A percentile compares a stretch with the other conserved stretches of the same genome.
Conservation (phyloP, 805 yeast species). For the Pichia pseudocactophila region DNA sequence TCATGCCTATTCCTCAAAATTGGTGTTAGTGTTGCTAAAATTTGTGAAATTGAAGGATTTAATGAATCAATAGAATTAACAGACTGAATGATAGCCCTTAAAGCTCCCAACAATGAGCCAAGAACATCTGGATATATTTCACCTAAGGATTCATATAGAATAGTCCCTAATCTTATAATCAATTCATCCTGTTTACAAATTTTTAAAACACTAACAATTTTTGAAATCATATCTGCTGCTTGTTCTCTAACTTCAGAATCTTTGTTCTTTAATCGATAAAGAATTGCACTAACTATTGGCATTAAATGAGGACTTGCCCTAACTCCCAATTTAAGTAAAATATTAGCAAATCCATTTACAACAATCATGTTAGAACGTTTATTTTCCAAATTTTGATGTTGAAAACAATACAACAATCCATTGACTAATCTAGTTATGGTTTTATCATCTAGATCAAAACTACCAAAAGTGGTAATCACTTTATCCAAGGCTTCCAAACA, state of each 20-base stretch:
- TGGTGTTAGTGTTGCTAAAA: conserved; percentile 84
- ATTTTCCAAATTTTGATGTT: conserved; percentile 60
- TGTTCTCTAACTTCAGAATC: conserved; percentile 68
- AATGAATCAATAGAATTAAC: conserved; percentile 46
- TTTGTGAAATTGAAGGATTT: conserved; percentile 75
- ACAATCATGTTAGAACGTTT: conserved; percentile 28
- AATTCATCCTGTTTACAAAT: conserved; percentile 55
- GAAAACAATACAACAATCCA: conserved; percentile 72
- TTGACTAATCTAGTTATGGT: conserved; percentile 62
- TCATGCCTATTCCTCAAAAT: conserved; percentile 84
- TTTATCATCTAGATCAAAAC: conserved; percentile 52
- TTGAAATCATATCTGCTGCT: conserved; percentile 68
- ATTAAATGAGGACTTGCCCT: conserved; percentile 66
- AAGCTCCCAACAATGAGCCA: conserved; percentile 73
- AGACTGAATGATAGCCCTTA: conserved; percentile 51
- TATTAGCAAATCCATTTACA: conserved; percentile 54
- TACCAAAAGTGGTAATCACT: conserved; percentile 42
- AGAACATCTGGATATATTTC: conserved; percentile 92
- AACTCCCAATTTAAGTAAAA: conserved; percentile 50
- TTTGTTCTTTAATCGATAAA: conserved; percentile 67
- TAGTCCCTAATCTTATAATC: conserved; percentile 59
- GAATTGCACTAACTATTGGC: conserved; percentile 59
- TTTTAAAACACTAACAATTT: conserved; percentile 57
- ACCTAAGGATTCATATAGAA: conserved; percentile 84
- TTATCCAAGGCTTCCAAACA: conserved; percentile 60